phyloP scores from a whole-genome alignment of 306 rosid species.

The Citrullus mucosospermus region DNA sequence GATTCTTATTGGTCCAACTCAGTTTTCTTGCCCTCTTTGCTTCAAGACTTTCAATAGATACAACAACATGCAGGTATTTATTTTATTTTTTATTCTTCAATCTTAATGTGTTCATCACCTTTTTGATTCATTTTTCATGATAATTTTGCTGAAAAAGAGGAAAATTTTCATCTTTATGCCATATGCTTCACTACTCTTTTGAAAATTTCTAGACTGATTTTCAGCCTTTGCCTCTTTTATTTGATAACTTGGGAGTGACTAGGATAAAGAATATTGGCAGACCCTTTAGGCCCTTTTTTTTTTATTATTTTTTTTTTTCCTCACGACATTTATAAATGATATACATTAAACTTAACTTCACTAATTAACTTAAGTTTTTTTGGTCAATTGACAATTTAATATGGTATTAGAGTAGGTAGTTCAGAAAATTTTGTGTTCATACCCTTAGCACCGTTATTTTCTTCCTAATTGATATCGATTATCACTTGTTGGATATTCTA shows the following conservation, averaged over 20 bases:
- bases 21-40: conserved; percentile 90
- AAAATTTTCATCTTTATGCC: conserved; percentile 13
- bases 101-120: neutral
- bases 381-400: no score
- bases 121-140: neutral
- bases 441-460: no score
- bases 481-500: no score
- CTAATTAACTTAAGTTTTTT: no score
- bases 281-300: neutral
- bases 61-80: conserved; percentile 82
- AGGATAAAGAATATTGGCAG: conserved; percentile 6
- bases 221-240: conserved; percentile 21
- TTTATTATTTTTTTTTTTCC: no score
- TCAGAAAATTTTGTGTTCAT: no score
- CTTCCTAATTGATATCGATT: no score
- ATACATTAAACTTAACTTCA: no score
- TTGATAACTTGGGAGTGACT: neutral
- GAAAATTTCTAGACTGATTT: conserved; percentile 14
- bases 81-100: neutral
- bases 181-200: conserved; percentile 13
- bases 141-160: conserved; percentile 15
- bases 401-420: no score
- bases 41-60: conserved; percentile 94
- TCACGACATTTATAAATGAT: neutral
- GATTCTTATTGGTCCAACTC: conserved; percentile 88